phyloP scores from a whole-genome alignment of 1,139 yeast species.

The Nakaseomyces glabratus region DNA sequence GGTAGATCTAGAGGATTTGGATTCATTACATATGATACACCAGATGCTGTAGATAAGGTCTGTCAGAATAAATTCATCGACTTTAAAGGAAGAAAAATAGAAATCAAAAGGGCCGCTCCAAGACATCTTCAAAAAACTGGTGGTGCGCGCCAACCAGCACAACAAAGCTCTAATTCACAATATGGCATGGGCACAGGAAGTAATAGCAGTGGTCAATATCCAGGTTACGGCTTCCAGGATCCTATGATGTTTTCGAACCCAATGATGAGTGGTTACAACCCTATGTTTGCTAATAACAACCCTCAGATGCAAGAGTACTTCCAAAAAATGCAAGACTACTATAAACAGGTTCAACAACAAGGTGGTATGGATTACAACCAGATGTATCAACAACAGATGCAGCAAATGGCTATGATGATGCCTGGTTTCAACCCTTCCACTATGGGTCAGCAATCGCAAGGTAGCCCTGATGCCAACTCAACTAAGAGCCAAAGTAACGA shows the following conservation, averaged over 20 bases:
- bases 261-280: conserved; percentile 37
- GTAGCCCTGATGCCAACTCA: conserved; percentile 1
- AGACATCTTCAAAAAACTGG: conserved; percentile 47
- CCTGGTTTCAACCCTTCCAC: conserved; percentile 38
- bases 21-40: conserved; percentile 90
- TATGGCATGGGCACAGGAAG: conserved; percentile 9
- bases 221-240: conserved; percentile 28
- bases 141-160: conserved; percentile 23
- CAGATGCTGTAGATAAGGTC: conserved; percentile 90
- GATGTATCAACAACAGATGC: conserved; percentile 38
- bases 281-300: conserved; percentile 32
- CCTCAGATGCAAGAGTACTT: conserved; percentile 86
- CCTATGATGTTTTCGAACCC: conserved; percentile 55
- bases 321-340: conserved; percentile 75
- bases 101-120: conserved; percentile 97
- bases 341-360: conserved; percentile 50
- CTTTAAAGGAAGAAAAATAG: conserved; percentile 86
- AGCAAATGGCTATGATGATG: conserved; percentile 42
- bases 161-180: conserved; percentile 18
- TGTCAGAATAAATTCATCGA: conserved; percentile 75
- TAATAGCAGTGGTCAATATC: conserved; percentile 9
- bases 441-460: conserved; percentile 6
- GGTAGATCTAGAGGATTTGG: conserved; percentile 98
- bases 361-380: conserved; percentile 33
- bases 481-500: conserved; percentile 2